Percentiles rank a stretch among this genome's conserved stretches.
Evolutionary conservation across 805 yeast species (phyloP).

Genomic region (Nematodospora valgi): DNA sequence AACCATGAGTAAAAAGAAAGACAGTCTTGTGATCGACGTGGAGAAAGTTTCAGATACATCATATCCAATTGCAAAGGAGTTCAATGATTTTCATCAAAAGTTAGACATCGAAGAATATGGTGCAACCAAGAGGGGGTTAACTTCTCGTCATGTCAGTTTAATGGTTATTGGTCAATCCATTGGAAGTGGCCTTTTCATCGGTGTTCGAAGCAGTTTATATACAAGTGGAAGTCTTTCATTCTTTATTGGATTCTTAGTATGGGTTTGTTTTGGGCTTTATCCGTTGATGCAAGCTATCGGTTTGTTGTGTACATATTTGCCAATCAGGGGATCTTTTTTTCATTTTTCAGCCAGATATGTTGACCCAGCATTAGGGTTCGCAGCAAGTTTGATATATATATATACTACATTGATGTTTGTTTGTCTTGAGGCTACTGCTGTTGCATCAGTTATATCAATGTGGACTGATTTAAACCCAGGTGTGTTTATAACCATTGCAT

Average conservation of each 20-base stretch:
- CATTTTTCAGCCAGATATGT: slow-evolving; percentile 34
- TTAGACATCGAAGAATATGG: slow-evolving; percentile 28
- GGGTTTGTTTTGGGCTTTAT: slow-evolving; percentile 29
- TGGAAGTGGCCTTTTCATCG: slow-evolving; percentile 36
- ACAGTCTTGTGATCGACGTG: background rate
- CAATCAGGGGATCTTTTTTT: slow-evolving; percentile 33
- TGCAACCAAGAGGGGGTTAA: slow-evolving; percentile 24
- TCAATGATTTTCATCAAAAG: slow-evolving; percentile 24
- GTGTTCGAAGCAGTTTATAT: slow-evolving; percentile 27
- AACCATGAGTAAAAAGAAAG: background rate
- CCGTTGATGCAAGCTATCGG: slow-evolving; percentile 36
- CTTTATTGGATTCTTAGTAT: slow-evolving; percentile 28
- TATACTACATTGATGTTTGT: slow-evolving; percentile 32
- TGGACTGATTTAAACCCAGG: slow-evolving; percentile 33
- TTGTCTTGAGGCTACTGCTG: slow-evolving; percentile 31
- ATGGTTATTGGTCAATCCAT: slow-evolving; percentile 34
- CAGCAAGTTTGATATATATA: slow-evolving; percentile 29
- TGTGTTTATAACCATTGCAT: slow-evolving; percentile 26
- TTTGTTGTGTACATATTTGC: slow-evolving; percentile 36
- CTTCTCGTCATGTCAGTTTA: slow-evolving; percentile 30
- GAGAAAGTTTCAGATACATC: slow-evolving; percentile 1
- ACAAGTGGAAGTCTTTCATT: slow-evolving; percentile 33
- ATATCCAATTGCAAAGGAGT: slow-evolving; percentile 7
- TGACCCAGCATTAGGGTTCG: slow-evolving; percentile 36
- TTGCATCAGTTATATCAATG: slow-evolving; percentile 25